Conservation (phyloP, 2,329 filamentous ascomycete species). For the Calonectria henricotiae region DNA sequence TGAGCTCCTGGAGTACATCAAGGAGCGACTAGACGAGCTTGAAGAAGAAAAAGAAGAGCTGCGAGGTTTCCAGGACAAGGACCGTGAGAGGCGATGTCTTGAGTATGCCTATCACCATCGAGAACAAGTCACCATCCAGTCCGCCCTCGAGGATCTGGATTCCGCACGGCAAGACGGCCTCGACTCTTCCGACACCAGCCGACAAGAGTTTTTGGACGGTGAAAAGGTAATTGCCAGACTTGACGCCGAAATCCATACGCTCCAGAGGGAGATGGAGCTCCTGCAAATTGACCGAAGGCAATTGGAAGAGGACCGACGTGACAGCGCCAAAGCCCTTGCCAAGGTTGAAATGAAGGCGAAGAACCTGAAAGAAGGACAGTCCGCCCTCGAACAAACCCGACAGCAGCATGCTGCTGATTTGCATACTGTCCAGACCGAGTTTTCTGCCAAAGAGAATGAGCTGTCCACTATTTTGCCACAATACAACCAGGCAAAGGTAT, state of each 20-base stretch:
- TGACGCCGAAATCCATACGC: conserved; percentile 83
- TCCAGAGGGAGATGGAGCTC: conserved; percentile 88
- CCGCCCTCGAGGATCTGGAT: conserved; percentile 87
- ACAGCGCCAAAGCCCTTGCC: conserved; percentile 84
- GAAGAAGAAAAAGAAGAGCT: conserved; percentile 99
- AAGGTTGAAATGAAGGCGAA: conserved; percentile 91
- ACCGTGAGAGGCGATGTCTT: conserved; percentile 90
- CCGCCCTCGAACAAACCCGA: conserved; percentile 81
- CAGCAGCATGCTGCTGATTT: conserved; percentile 81
- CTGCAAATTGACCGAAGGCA: conserved; percentile 88
- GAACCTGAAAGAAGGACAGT: conserved; percentile 86
- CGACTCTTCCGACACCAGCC: conserved; percentile 87
- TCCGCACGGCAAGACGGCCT: conserved; percentile 85
- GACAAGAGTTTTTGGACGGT: conserved; percentile 81
- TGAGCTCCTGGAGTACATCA: conserved; percentile 91
- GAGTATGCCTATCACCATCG: conserved; percentile 96
- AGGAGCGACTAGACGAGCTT: conserved; percentile 88
- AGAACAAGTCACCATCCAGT: conserved; percentile 85
- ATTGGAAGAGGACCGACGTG: conserved; percentile 90
- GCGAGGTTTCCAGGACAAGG: conserved; percentile 93
- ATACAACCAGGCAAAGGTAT: conserved; percentile 80
- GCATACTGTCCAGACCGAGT: conserved; percentile 80
- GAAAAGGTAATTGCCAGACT: conserved; percentile 86
- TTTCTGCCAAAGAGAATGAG: conserved; percentile 83
- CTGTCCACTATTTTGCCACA: conserved; percentile 83